Evolutionary conservation across 2,329 filamentous ascomycete genomes (phyloP).

Genomic region (Rhinocladiella mackenziei): DNA sequence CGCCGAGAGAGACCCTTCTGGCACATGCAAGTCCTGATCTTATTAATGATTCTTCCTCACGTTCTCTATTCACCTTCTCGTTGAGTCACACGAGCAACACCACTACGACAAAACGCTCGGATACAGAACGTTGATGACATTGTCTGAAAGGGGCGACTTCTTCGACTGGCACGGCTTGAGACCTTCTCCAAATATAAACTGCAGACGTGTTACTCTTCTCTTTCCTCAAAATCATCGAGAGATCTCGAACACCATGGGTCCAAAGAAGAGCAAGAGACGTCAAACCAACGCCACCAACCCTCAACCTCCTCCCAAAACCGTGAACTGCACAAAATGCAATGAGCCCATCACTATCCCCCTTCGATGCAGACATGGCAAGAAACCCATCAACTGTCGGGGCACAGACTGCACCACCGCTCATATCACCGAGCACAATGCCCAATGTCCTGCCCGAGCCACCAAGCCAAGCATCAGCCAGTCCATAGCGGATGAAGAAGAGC

Average conservation of each 20-base stretch:
- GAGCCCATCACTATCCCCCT: constrained; percentile 12
- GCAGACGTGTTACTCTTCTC: not conserved
- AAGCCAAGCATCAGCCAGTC: not conserved
- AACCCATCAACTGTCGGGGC: constrained; percentile 18
- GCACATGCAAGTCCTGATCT: too few species aligned
- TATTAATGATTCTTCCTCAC: too few species aligned
- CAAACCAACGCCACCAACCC: not conserved
- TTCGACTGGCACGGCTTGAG: too few species aligned
- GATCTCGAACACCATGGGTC: constrained; percentile 2
- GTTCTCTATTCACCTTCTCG: too few species aligned
- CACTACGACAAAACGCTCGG: too few species aligned
- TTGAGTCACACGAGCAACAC: too few species aligned
- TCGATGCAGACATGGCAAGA: constrained; percentile 18
- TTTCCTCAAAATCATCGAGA: not conserved
- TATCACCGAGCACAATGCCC: constrained; percentile 7
- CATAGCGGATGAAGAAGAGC: not conserved
- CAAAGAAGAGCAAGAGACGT: constrained; percentile 2
- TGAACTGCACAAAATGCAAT: constrained; percentile 9
- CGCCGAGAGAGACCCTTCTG: too few species aligned
- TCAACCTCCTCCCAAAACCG: constrained; percentile 3
- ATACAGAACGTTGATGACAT: too few species aligned
- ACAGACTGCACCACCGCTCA: constrained; percentile 15
- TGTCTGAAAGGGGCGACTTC: too few species aligned
- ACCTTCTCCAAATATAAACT: too few species aligned
- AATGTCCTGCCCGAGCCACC: not conserved